Evolutionary conservation across 1,284 basidiomycete species (phyloP).

Genomic region (Ceratobasidium sp.): DNA sequence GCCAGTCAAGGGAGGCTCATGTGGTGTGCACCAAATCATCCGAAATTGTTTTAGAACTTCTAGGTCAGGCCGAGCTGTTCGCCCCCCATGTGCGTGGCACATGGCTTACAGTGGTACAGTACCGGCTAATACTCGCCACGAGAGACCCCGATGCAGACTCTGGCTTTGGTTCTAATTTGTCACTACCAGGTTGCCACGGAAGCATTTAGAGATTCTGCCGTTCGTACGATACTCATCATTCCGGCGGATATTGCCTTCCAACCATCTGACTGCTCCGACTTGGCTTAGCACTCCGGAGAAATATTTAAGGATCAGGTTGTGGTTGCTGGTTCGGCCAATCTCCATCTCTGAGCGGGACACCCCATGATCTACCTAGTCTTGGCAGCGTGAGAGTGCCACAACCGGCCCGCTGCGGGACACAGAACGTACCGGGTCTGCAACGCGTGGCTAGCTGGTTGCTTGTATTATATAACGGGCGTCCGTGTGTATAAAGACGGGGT

Average conservation of each 20-base stretch:
- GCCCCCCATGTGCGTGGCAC: neutral
- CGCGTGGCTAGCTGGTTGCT: neutral
- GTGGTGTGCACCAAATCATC: neutral
- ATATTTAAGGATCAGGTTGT: neutral
- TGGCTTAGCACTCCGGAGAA: constrained; percentile 18
- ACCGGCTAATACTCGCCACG: constrained; percentile 1
- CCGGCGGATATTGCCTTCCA: constrained; percentile 1
- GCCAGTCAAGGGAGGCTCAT: neutral
- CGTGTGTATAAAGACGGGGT: constrained; percentile 11
- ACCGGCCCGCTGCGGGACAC: constrained; percentile 25
- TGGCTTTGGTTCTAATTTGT: neutral
- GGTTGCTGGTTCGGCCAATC: constrained; percentile 1
- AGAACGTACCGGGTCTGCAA: neutral
- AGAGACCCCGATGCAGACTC: neutral
- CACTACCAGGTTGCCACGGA: neutral
- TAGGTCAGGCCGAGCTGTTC: neutral
- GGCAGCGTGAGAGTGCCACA: constrained; percentile 3
- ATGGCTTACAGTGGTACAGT: neutral
- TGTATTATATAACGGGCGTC: constrained; percentile 18
- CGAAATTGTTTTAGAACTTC: neutral
- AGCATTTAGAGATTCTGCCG: neutral
- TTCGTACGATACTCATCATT: neutral
- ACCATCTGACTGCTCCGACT: neutral
- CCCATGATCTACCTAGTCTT: constrained; percentile 6
- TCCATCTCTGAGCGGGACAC: neutral